Percentiles rank a stretch among this genome's conserved stretches.
Conservation (phyloP, 108 stramenopile species). For the Asterionellopsis glacialis region DNA sequence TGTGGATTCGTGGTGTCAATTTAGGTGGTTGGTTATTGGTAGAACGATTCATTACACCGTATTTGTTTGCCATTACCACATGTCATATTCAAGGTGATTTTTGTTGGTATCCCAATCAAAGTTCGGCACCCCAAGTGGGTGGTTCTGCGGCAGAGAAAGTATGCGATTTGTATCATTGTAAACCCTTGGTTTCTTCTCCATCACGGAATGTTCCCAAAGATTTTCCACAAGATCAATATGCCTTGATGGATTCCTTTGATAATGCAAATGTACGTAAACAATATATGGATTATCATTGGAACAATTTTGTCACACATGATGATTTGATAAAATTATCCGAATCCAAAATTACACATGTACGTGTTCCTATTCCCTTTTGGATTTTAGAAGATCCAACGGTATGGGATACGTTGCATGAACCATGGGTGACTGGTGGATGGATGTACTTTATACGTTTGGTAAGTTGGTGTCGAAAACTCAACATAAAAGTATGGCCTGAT, state of each 20-base stretch:
- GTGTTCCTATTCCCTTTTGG: conserved; percentile 72
- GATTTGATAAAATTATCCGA: conserved; percentile 38
- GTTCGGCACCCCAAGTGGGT: conserved; percentile 22
- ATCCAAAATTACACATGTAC: conserved; percentile 57
- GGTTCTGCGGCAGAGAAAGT: conserved; percentile 1
- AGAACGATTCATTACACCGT: conserved; percentile 69
- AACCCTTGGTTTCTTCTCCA: conserved; percentile 11
- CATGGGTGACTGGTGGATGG: conserved; percentile 58
- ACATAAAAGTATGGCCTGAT: conserved; percentile 61
- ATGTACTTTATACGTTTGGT: conserved; percentile 45
- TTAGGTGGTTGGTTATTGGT: conserved; percentile 59
- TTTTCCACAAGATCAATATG: conserved; percentile 58
- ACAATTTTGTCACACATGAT: conserved; percentile 54
- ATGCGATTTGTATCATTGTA: conserved; percentile 21
- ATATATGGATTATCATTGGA: conserved; percentile 67
- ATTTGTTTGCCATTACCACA: conserved; percentile 51
- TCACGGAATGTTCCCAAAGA: conserved; percentile 1
- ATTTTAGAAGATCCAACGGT: conserved; percentile 33
- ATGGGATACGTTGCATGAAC: conserved; percentile 29
- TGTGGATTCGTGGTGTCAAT: conserved; percentile 51
- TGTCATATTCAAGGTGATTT: conserved; percentile 44
- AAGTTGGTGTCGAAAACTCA: conserved; percentile 45
- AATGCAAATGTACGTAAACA: conserved; percentile 21
- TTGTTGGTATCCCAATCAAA: conserved; percentile 44
- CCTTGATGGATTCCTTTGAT: conserved; percentile 34